phyloP scores from a whole-genome alignment of 169 alveolate genomes.

The Eimeria acervulina region DNA sequence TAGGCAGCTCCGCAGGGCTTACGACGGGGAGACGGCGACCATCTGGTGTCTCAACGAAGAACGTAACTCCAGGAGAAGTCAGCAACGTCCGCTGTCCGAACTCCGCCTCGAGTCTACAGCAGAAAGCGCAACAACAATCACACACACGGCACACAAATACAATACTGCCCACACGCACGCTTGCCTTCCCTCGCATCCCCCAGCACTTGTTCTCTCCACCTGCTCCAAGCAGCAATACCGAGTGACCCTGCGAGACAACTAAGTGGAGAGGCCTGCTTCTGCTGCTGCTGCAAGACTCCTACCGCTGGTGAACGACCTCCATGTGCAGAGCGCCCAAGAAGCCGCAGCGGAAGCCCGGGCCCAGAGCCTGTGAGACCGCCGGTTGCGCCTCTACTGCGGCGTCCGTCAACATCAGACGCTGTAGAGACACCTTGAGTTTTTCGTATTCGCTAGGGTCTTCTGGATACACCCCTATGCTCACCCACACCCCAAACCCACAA shows the following conservation, averaged over 20 bases:
- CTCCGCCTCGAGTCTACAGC: conserved; percentile 55
- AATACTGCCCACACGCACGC: background rate
- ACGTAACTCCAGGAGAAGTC: conserved; percentile 38
- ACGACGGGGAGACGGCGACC: conserved; percentile 31
- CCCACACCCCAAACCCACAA: conserved; percentile 2
- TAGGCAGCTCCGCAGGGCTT: conserved; percentile 41
- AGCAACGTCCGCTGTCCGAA: conserved; percentile 64
- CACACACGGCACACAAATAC: background rate
- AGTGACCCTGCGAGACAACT: background rate
- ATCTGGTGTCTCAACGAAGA: conserved; percentile 7
- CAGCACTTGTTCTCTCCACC: background rate
- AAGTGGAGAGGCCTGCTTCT: background rate
- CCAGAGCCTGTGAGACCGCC: conserved; percentile 94
- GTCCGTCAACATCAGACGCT: conserved; percentile 94
- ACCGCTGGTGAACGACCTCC: conserved; percentile 96
- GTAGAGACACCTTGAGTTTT: conserved; percentile 89
- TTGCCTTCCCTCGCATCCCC: background rate
- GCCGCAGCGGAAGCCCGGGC: conserved; percentile 97
- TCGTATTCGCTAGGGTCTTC: conserved; percentile 82
- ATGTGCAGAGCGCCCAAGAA: conserved; percentile 96
- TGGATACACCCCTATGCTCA: conserved; percentile 89
- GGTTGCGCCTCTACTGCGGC: conserved; percentile 92
- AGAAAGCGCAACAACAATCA: background rate
- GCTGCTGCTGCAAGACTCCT: conserved; percentile 88
- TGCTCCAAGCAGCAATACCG: background rate